Evolutionary conservation across 768 basidiomycete species (phyloP).

Genomic region (Tulasnella calospora): DNA sequence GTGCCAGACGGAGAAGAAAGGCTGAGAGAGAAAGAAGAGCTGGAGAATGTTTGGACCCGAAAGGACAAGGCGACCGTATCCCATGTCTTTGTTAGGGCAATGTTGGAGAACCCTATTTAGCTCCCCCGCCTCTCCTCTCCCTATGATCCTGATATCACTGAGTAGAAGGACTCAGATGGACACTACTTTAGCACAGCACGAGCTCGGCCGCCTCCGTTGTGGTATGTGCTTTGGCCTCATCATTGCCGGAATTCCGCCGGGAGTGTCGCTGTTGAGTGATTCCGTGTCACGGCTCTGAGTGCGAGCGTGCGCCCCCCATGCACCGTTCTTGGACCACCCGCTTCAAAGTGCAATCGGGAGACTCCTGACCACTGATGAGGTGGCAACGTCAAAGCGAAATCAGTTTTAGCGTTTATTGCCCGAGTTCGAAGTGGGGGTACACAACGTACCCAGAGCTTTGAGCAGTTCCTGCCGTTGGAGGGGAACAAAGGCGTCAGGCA

Average conservation of each 20-base stretch:
- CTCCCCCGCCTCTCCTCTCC: background rate
- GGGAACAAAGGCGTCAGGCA: background rate
- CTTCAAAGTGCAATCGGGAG: background rate
- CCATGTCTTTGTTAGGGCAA: background rate
- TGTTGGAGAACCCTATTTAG: background rate
- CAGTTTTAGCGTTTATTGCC: background rate
- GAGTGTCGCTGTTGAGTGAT: background rate
- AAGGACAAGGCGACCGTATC: background rate
- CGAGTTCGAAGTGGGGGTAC: background rate
- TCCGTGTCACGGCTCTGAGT: background rate
- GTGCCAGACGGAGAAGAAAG: constrained; percentile 1
- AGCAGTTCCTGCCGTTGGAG: background rate
- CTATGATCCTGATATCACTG: background rate
- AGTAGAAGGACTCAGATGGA: background rate
- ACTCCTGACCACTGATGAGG: background rate
- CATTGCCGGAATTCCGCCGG: background rate
- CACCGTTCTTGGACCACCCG: background rate
- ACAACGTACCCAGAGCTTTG: background rate
- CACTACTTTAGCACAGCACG: background rate
- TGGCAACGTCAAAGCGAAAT: constrained; percentile 4
- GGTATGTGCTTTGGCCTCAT: background rate
- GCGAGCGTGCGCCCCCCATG: background rate
- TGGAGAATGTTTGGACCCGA: constrained; percentile 6
- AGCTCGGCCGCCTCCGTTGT: background rate
- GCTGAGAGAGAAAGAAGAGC: background rate